phyloP scores from a whole-genome alignment of 1,284 basidiomycete genomes.

The Trametes polyzona region DNA sequence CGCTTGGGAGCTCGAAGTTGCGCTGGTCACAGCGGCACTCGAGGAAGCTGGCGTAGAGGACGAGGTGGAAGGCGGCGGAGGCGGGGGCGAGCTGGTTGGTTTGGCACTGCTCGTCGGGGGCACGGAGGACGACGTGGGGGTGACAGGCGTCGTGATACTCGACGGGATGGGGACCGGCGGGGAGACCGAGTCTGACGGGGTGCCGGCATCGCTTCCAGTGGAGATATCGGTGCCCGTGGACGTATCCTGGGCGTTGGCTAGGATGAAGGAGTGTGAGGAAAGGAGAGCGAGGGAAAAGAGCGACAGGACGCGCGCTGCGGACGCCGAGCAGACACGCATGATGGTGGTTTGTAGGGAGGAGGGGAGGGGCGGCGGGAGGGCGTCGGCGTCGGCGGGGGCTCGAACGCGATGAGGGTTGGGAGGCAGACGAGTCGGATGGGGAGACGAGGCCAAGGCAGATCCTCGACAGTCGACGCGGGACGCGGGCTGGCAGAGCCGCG shows the following conservation, averaged over 20 bases:
- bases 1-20: conserved; percentile 4
- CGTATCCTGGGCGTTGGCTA: conserved; percentile 28
- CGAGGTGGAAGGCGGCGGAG: not conserved
- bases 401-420: not conserved
- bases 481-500: not conserved
- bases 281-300: conserved; percentile 41
- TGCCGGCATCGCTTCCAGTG: not conserved
- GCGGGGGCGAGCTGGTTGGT: not conserved
- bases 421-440: not conserved
- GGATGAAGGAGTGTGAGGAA: conserved; percentile 37
- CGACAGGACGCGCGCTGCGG: conserved; percentile 38
- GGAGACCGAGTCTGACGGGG: conserved; percentile 6
- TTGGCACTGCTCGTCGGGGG: conserved; percentile 1
- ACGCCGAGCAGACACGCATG: conserved; percentile 37
- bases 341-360: conserved; percentile 16
- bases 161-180: not conserved
- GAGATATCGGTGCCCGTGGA: not conserved
- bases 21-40: not conserved
- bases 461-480: conserved; percentile 1
- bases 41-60: conserved; percentile 1
- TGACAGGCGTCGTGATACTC: not conserved
- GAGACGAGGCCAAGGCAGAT: conserved; percentile 5
- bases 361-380: conserved; percentile 22
- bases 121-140: conserved; percentile 2
- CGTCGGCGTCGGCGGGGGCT: conserved; percentile 26